A percentile compares a stretch with the other conserved stretches of the same genome.
phyloP scores from a whole-genome alignment of 352 stramenopile genomes.

The Albugo candida region DNA sequence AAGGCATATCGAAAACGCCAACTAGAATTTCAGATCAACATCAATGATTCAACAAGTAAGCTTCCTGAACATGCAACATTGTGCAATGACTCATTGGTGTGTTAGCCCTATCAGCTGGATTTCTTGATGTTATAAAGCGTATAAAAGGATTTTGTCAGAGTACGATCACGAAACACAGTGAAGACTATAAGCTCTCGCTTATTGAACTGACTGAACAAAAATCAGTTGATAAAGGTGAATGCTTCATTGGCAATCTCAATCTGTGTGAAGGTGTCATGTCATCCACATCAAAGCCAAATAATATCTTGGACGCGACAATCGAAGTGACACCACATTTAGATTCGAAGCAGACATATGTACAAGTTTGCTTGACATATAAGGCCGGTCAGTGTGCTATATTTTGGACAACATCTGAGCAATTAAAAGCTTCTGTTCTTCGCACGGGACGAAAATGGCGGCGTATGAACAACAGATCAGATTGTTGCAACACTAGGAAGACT shows the following conservation, averaged over 20 bases:
- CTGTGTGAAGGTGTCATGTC: slow-evolving; percentile 1
- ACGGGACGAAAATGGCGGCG: slow-evolving; percentile 46
- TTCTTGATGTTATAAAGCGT: slow-evolving; percentile 11
- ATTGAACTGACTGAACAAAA: neutral
- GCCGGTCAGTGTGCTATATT: slow-evolving; percentile 34
- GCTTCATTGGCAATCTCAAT: neutral
- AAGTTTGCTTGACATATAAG: slow-evolving; percentile 25
- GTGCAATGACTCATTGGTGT: neutral
- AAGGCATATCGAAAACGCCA: slow-evolving; percentile 52
- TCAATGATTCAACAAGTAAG: slow-evolving; percentile 11
- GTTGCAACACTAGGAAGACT: no score
- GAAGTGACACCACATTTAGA: neutral
- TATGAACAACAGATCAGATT: neutral
- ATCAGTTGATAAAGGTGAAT: neutral
- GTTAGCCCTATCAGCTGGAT: slow-evolving; percentile 2
- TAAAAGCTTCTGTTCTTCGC: slow-evolving; percentile 38
- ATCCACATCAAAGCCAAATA: neutral
- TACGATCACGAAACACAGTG: neutral
- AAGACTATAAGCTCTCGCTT: neutral
- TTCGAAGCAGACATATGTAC: neutral
- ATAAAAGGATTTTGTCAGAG: slow-evolving; percentile 15
- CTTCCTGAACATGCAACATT: neutral
- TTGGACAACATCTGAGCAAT: slow-evolving; percentile 31
- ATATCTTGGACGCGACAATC: neutral
- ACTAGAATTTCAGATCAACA: slow-evolving; percentile 26